Base-by-base conservation (phyloP, 2,329 filamentous ascomycete species). In the Kalmusia sp. region DNA sequence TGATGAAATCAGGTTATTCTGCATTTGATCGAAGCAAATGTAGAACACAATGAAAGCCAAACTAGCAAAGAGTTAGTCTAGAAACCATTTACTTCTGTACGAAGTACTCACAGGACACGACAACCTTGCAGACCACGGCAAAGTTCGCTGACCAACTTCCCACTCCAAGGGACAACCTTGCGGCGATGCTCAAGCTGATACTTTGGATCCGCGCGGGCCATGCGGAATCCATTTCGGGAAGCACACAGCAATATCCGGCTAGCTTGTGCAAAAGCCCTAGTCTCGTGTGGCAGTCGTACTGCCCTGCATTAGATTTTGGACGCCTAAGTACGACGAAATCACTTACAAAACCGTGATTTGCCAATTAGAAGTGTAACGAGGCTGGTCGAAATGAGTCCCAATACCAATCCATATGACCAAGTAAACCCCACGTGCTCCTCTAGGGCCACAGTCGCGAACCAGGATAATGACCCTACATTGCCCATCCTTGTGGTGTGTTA, bases 391-490 rank as follows among this genome's bases (percentile, higher is more conserved):
- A 91, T 90, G 74, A 88, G 83, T 67, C 79, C 80, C 59, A 87
- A 82, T 43, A 83, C 82, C 31, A 89, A 72, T 14, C 87, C 72
- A 63, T 82, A 91, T 2, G 86, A 87, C 1, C 81, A 81, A 82
- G 87, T 83, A 73, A 90, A 92, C 3, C 85, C 86, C 52, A 86
- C 73, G 62, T 87, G 81, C 52, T 82, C 77, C 71, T 92, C 89
- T 77, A 91, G 82, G 67, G 85, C 87, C 1, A 85, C 85, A 0
- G 86, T 91, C 6, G 83, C 86, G 61, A 73, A 68, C 49, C 84
- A 78, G 0, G 84, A 89, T 6, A 92, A 78, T 1, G 86, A 84
- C n/a, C 88, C 89, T 14, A 92, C 62, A 72, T 92, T 91, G 68
- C 66, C 67, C 9, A 71, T 39, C 59, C 55, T n/a, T n/a, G n/a